Conservation (phyloP, 345 rosid genomes). For the Eucalyptus camaldulensis region DNA sequence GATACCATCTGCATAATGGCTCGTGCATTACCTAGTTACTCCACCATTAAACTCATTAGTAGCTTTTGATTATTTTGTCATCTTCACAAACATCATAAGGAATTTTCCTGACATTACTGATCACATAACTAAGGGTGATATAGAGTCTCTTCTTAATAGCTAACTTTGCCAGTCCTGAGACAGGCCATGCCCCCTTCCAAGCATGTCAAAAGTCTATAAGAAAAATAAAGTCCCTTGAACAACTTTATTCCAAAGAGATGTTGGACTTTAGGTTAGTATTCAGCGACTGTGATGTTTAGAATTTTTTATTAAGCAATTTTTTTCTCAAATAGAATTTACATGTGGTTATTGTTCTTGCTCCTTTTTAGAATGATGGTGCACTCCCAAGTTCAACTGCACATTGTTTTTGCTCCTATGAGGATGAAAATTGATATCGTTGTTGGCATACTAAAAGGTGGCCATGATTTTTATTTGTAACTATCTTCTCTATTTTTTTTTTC, state of each 20-base stretch:
- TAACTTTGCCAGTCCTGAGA: not conserved
- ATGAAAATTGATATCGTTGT: not conserved
- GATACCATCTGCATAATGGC: too few relatives aligned
- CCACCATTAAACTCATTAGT: too few relatives aligned
- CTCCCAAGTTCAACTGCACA: not conserved
- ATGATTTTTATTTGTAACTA: not conserved
- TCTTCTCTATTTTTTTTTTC: not conserved
- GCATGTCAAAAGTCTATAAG: not conserved
- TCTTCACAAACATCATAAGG: too few relatives aligned
- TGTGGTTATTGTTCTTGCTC: not conserved
- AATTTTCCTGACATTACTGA: too few relatives aligned
- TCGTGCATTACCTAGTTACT: too few relatives aligned
- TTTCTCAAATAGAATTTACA: too few relatives aligned
- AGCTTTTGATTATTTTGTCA: too few relatives aligned
- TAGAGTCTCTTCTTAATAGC: not conserved
- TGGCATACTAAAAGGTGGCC: not conserved
- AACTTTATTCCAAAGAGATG: not conserved
- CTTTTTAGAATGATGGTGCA: not conserved
- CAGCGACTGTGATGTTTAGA: accelerated
- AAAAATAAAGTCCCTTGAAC: not conserved
- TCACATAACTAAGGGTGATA: not conserved
- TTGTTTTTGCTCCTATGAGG: not conserved
- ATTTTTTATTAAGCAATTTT: not conserved
- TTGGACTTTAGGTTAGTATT: not conserved
- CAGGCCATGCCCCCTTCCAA: not conserved